phyloP scores from a whole-genome alignment of 768 basidiomycete genomes.

The Naganishia vishniacii region DNA sequence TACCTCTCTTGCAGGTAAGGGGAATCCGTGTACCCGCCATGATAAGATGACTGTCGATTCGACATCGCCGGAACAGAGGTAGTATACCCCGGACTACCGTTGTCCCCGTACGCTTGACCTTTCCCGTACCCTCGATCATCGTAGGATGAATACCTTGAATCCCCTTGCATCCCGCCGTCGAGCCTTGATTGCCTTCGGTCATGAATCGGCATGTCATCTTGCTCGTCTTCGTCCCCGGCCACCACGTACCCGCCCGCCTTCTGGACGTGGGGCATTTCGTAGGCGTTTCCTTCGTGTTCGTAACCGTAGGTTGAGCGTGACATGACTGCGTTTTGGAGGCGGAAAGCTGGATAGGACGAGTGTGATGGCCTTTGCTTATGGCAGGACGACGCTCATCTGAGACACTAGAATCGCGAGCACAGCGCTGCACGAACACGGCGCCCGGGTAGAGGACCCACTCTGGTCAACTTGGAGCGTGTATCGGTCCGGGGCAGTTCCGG shows the following conservation, averaged over 20 bases:
- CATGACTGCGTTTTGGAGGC: not conserved
- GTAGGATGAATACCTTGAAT: conserved; percentile 4
- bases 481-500: no score
- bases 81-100: not conserved
- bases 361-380: not conserved
- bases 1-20: conserved; percentile 6
- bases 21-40: conserved; percentile 2
- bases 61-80: not conserved
- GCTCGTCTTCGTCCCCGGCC: conserved; percentile 6
- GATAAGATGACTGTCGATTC: not conserved
- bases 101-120: not conserved
- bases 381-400: conserved; percentile 11
- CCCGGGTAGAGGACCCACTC: no score
- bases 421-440: no score
- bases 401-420: not conserved
- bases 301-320: not conserved
- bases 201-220: conserved; percentile 9
- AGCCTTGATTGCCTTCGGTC: conserved; percentile 6
- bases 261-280: conserved; percentile 4
- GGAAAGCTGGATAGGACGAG: not conserved
- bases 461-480: no score
- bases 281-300: not conserved
- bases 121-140: not conserved
- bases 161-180: no score
- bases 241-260: not conserved